Evolutionary conservation across 2,329 filamentous ascomycete genomes (phyloP), one percentile per base, ranked within the genome.

Genomic region (Arthrobotrys musiformis): DNA sequence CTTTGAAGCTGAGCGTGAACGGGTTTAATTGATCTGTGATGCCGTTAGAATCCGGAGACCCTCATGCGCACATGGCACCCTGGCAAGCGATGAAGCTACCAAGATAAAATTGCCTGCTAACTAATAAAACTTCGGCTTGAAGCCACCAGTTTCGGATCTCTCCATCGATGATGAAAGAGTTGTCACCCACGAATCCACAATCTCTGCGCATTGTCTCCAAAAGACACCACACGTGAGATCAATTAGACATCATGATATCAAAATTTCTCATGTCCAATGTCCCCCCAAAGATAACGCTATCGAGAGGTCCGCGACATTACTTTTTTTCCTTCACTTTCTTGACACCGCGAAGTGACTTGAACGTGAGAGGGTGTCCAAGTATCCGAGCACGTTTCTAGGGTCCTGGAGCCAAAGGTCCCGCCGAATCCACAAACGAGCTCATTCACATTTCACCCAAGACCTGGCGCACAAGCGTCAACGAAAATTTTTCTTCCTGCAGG

Each of bases 11-110:
- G 56, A 69, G 42, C 33, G 63, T 46, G 64, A 64, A 56, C 30
- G 42, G 30, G 48, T 70, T 66, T 69, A 52, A 66, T 52, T 76
- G 64, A 76, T 63, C 64, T 67, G 64, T 70, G 72, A 76, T 68
- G 72, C 66, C 58, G 72, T 64, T 70, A 13, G 72, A 63, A 70
- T 56, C 46, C 64, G 64, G 64, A 69, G 40, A 69, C 11, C 54
- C 52, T 69, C 72, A 70, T 70, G 72, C 72, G 58, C 72, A 76
- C 64, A 70, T 70, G 66, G 72, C 63, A 75, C 70, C 70, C 70
- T 13, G 26, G 70, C 70, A 75, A 75, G 70, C 70, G 70, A 75
- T 40, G 35, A 40, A 73, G 30, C 35, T 50, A 52, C 60, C 40
- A 52, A 28, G 56, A 56, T 69, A 63, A 75, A 63, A 75, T 75